These are phyloP conservation scores for Ophiostoma quercus DNA, from an alignment of 2,329 filamentous ascomycete genomes.

Conservation along the genomic window DNA sequence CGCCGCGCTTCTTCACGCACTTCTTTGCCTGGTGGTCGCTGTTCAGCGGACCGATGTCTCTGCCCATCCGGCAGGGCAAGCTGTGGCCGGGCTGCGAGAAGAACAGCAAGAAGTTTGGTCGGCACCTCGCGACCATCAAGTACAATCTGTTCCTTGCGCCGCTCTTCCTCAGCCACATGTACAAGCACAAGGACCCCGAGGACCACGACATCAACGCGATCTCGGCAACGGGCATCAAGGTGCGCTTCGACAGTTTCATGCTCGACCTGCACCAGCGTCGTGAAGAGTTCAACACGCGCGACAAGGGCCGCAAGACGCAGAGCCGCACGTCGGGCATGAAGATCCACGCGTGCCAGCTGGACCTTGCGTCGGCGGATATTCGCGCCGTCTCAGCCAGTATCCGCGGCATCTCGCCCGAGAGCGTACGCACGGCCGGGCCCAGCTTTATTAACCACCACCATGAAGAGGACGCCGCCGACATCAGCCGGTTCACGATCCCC, in stretches of 20 bases:
- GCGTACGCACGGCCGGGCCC: conserved; percentile 55
- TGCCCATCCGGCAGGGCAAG: conserved; percentile 86
- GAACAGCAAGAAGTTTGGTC: conserved; percentile 96
- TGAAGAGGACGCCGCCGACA: conserved; percentile 57
- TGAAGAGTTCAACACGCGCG: conserved; percentile 81
- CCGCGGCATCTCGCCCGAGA: conserved; percentile 70
- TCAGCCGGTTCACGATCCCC: conserved; percentile 89
- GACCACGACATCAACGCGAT: conserved; percentile 72
- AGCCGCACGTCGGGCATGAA: conserved; percentile 87
- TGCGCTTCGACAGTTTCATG: conserved; percentile 94
- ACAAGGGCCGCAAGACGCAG: conserved; percentile 69
- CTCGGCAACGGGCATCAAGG: conserved; percentile 92
- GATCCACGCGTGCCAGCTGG: conserved; percentile 89
- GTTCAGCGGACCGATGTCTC: conserved; percentile 88
- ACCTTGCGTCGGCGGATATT: conserved; percentile 86
- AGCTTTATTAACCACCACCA: conserved; percentile 48
- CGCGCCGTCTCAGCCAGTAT: conserved; percentile 90
- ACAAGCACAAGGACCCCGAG: conserved; percentile 95
- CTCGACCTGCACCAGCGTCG: conserved; percentile 90
- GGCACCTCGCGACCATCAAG: conserved; percentile 97
- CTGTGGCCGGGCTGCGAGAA: conserved; percentile 92
- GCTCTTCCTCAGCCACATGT: conserved; percentile 91
- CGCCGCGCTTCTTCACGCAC: conserved; percentile 93
- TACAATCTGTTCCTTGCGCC: conserved; percentile 91
- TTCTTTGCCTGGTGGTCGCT: conserved; percentile 98